A percentile compares a stretch with the other conserved stretches of the same genome.
Evolutionary conservation across 805 yeast genomes (phyloP).

Genomic region (Wickerhamiella lipophila): DNA sequence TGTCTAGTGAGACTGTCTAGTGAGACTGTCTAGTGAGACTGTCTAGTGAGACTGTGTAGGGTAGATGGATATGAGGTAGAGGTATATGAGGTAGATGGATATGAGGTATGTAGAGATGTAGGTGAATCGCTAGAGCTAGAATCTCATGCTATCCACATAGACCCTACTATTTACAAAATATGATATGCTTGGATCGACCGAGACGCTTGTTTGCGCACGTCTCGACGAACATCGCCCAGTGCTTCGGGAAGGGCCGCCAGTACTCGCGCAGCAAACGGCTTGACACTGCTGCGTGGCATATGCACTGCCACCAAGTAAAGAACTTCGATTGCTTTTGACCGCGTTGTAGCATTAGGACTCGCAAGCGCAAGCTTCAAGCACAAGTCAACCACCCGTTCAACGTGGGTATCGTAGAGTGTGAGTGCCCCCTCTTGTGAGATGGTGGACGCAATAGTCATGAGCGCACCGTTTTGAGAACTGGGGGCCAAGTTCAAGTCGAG

Average conservation of each 20-base stretch:
- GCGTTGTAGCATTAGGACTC: neutral
- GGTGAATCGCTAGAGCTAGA: too few relatives aligned
- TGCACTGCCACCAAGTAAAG: slow-evolving; percentile 4
- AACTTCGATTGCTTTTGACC: slow-evolving; percentile 3
- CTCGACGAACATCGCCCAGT: slow-evolving; percentile 63
- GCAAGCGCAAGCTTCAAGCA: neutral
- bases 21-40: too few relatives aligned
- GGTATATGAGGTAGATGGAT: too few relatives aligned
- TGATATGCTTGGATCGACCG: slow-evolving; percentile 68
- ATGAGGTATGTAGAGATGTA: too few relatives aligned
- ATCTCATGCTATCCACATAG: neutral
- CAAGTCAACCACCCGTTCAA: slow-evolving; percentile 37
- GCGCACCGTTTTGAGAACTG: slow-evolving; percentile 46
- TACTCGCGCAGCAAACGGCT: slow-evolving; percentile 41
- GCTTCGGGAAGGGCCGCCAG: slow-evolving; percentile 37
- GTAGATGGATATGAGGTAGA: too few relatives aligned
- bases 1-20: too few relatives aligned
- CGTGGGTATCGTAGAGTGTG: slow-evolving; percentile 39
- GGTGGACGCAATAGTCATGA: slow-evolving; percentile 43
- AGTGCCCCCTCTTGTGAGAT: slow-evolving; percentile 41
- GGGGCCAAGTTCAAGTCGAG: slow-evolving; percentile 34
- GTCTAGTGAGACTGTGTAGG: too few relatives aligned
- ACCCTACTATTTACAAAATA: slow-evolving; percentile 29
- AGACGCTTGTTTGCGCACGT: slow-evolving; percentile 61
- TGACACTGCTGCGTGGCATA: slow-evolving; percentile 31